These are phyloP conservation scores for Ogataea minuta DNA, from an alignment of 805 yeast species.

Conservation along the genomic window DNA sequence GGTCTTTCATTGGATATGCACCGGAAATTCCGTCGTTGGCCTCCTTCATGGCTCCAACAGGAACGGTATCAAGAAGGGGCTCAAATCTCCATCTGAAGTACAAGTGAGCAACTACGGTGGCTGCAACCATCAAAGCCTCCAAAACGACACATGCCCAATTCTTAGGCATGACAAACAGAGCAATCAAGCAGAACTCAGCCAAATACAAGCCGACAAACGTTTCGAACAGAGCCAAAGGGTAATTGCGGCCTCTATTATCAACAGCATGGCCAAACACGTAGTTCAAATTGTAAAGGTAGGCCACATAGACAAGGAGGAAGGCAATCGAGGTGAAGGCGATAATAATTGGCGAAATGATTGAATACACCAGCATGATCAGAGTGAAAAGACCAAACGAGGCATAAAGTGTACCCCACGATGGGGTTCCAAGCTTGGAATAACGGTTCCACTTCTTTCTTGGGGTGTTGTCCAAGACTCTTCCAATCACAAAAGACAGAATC, in stretches of 20 bases:
- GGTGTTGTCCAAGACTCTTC: conserved; percentile 72
- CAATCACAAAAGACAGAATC: conserved; percentile 67
- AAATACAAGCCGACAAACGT: conserved; percentile 69
- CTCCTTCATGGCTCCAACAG: conserved; percentile 57
- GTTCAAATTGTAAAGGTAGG: conserved; percentile 58
- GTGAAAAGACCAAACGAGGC: conserved; percentile 76
- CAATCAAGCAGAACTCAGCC: conserved; percentile 66
- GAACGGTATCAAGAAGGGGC: conserved; percentile 66
- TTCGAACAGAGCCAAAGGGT: conserved; percentile 70
- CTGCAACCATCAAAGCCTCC: conserved; percentile 58
- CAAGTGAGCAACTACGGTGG: conserved; percentile 58
- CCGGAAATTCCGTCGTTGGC: conserved; percentile 38
- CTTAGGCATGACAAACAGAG: conserved; percentile 72
- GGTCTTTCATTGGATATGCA: conserved; percentile 60
- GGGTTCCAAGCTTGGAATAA: conserved; percentile 57
- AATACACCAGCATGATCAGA: conserved; percentile 69
- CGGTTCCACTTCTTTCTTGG: conserved; percentile 93
- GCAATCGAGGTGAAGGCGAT: conserved; percentile 65
- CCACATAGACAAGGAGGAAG: conserved; percentile 54
- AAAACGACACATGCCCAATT: conserved; percentile 76
- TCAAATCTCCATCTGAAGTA: conserved; percentile 58
- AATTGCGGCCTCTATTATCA: conserved; percentile 71
- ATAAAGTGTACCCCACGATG: conserved; percentile 80
- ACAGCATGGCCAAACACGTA: conserved; percentile 59
- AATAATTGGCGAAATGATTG: conserved; percentile 75